Evolutionary conservation across 2,329 filamentous ascomycete species (phyloP).

Genomic region (Pseudocercospora fijiensis): DNA sequence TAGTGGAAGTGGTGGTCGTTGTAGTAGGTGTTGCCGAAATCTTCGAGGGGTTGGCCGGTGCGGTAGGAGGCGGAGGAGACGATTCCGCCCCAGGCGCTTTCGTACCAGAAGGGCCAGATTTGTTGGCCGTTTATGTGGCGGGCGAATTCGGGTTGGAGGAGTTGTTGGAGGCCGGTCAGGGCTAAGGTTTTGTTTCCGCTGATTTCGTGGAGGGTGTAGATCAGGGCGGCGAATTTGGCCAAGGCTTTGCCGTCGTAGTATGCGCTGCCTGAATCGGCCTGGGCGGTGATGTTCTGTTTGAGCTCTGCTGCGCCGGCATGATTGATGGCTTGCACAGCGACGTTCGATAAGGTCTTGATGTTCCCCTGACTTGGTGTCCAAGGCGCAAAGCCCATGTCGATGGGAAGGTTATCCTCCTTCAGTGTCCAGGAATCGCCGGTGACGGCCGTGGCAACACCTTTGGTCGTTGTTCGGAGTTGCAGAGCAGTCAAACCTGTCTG

Average conservation of each 20-base stretch:
- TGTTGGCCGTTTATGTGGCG: conserved; percentile 47
- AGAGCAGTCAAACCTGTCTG: conserved; percentile 52
- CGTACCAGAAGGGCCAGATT: conserved; percentile 54
- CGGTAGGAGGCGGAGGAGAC: conserved; percentile 76
- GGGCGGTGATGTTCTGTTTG: conserved; percentile 68
- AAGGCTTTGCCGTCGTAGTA: conserved; percentile 77
- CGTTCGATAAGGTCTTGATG: conserved; percentile 42
- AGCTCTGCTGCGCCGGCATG: conserved; percentile 68
- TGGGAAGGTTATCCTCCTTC: conserved; percentile 69
- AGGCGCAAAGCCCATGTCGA: conserved; percentile 72
- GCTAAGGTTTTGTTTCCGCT: conserved; percentile 53
- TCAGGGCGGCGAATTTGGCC: conserved; percentile 46
- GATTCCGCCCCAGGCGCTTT: conserved; percentile 70
- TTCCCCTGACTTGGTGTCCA: conserved; percentile 60
- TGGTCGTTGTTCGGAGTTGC: conserved; percentile 75
- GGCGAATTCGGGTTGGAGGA: conserved; percentile 48
- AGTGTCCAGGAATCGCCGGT: conserved; percentile 74
- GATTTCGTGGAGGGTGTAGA: conserved; percentile 54
- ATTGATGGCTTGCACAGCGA: conserved; percentile 51
- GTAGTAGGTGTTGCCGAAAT: conserved; percentile 90
- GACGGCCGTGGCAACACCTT: conserved; percentile 74
- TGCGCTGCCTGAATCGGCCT: conserved; percentile 79
- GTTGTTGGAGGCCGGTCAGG: conserved; percentile 50
- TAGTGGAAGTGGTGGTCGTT: conserved; percentile 67
- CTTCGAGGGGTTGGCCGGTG: conserved; percentile 69